Base-by-base conservation (phyloP, 495 filamentous ascomycete species). In the Chlorociboria aeruginascens region DNA sequence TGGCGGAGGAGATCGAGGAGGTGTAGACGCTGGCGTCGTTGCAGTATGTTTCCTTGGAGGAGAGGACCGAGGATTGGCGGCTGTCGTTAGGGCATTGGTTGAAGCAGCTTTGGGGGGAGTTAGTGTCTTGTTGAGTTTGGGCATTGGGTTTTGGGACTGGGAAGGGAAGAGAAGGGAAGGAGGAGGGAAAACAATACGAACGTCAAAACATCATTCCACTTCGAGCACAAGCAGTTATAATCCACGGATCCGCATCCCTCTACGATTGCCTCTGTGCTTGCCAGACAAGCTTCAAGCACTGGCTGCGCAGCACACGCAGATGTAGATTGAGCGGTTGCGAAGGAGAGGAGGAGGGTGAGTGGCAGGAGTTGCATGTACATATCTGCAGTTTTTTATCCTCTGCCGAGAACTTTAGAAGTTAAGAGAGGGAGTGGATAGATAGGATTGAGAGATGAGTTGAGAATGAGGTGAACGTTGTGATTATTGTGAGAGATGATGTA, bases 51-150 rank as follows among this genome's bases (percentile, higher is more conserved):
- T 11, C 20, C 17, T 52, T 38, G 20, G 3, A 16, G 25, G 45
- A 37, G 0, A 34, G 40, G 40, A 39, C 41, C 9, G 37, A n/a
- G 41, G 36, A 14, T 8, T 43, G 30, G 28, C 43, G 31, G 32
- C 48, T 11, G 33, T 58, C 55, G 46, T 52, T 52, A 20, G 55
- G 55, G 51, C 55, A 58, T 39, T 51, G 43, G 36, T 33, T n/a
- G 45, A 45, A 58, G 45, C 55, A 58, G n/a, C 55, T 58, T 25
- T 17, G 14, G 1, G 20, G 4, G 20, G 20, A 25, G 20, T 25
- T 25, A 25, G 20, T 25, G 4, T 25, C 20, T 25, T 25, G 20
- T 25, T 25, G 20, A 25, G 20, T 25, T 25, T 25, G n/a, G 30
- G 14, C 13, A 3, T 34, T 33, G 13, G 42, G 9, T 32, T 16